Base-by-base conservation (phyloP, 345 rosid genomes). In the Sapria himalayana region DNA sequence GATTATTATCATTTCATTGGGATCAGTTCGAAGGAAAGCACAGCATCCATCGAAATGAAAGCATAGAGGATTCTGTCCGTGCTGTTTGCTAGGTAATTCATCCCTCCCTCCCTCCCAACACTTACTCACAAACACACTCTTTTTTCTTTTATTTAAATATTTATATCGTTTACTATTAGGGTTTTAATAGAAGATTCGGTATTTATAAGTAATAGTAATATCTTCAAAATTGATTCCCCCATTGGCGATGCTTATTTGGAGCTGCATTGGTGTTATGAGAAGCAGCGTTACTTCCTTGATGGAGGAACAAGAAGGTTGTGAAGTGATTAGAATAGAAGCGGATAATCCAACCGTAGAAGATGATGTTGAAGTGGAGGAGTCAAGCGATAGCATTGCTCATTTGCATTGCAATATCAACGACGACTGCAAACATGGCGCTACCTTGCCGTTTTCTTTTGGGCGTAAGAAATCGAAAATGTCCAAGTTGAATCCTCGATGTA, bases 21-120 rank as follows among this genome's bases (percentile, higher is more conserved):
- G 41, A 39, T 44, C 65, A 85, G 81, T 61, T 65, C 22, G 58
- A 55, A 25, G 59, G 57, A 38, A 81, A 67, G 10, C 82, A 67
- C 46, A 67, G 69, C 63, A 56, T 62, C 34, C 61, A 56, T 29
- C 76, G 59, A 57, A 77, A 74, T 58, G 73, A 54, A 25, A 80
- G 81, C 67, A 65, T 77, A 54, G 73, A 63, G 33, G 70, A 76
- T 58, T 76, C 74, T 33, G 33, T 57, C 33, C 81, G 77, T 48
- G 66, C 63, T 48, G 43, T 61, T n/a, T 8, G 63, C 63, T 49
- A 77, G 93, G 93, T 81, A 67, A 63, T 50, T 49, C 14, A 51
- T 37, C 43, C 41, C 19, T 45, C 43, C 46, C 22, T 50, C 41
- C 10, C 54, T 48, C 62, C 52, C 22, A 34, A 46, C 54, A 27